These are phyloP conservation scores for Pseudohyphozyma bogoriensis DNA, from an alignment of 768 basidiomycete genomes.

Conservation along the genomic window DNA sequence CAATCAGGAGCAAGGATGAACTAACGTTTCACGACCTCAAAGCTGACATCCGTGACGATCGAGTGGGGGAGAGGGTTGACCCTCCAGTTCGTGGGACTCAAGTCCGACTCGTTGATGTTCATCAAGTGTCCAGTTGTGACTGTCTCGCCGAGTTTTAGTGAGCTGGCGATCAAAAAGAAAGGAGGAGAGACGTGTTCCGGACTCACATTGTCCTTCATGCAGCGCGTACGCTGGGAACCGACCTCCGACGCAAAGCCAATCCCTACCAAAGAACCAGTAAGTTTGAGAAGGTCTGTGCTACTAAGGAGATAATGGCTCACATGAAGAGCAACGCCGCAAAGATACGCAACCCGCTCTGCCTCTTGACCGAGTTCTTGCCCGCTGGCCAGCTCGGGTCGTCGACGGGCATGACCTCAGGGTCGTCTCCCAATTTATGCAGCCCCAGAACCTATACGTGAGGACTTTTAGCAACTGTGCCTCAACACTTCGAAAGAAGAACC, in stretches of 20 bases:
- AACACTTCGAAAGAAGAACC: too few relatives aligned
- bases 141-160: too few relatives aligned
- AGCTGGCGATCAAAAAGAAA: too few relatives aligned
- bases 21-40: slow-evolving; percentile 21
- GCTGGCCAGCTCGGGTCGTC: slow-evolving; percentile 24
- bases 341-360: slow-evolving; percentile 10
- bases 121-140: slow-evolving; percentile 4
- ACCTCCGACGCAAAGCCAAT: slow-evolving; percentile 9
- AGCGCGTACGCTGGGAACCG: slow-evolving; percentile 18
- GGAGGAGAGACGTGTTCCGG: not conserved
- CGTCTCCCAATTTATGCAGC: slow-evolving; percentile 17
- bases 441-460: too few relatives aligned
- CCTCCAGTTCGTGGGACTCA: slow-evolving; percentile 14
- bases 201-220: slow-evolving; percentile 9
- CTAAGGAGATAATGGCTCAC: not conserved
- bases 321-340: not conserved
- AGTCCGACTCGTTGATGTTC: slow-evolving; percentile 10
- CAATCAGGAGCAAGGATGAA: not conserved
- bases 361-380: slow-evolving; percentile 25
- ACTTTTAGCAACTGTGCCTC: too few relatives aligned
- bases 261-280: too few relatives aligned
- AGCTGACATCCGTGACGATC: slow-evolving; percentile 10
- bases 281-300: not conserved
- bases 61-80: not conserved
- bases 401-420: slow-evolving; percentile 17